phyloP scores from a whole-genome alignment of 2,329 filamentous ascomycete species.

The Talaromyces sp. region DNA sequence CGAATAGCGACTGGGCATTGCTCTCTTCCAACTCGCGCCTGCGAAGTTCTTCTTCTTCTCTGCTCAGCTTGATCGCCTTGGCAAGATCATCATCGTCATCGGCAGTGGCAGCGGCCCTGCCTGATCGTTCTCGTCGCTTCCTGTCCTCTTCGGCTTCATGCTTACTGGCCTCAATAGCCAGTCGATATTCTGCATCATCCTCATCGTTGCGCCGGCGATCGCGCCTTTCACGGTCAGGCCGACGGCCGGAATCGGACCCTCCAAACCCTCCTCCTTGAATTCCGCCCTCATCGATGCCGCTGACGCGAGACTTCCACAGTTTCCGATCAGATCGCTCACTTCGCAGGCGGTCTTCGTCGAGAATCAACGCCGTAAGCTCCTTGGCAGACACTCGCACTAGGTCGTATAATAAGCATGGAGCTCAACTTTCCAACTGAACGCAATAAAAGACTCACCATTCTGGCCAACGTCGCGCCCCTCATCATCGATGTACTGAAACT shows the following conservation, averaged over 20 bases:
- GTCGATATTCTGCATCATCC: conserved; percentile 82
- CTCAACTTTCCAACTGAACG: neutral
- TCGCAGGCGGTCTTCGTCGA: conserved; percentile 89
- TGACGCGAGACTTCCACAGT: conserved; percentile 94
- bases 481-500: conserved; percentile 95
- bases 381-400: conserved; percentile 92
- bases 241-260: conserved; percentile 27
- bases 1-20: conserved; percentile 84
- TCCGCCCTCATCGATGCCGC: conserved; percentile 76
- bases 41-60: conserved; percentile 82
- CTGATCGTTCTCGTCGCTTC: conserved; percentile 60
- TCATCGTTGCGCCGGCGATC: conserved; percentile 60
- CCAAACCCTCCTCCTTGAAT: conserved; percentile 41
- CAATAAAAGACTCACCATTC: conserved; percentile 64
- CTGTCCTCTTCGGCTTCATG: conserved; percentile 88
- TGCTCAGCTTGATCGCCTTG: conserved; percentile 91
- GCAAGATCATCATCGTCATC: conserved; percentile 88
- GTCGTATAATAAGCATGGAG: neutral
- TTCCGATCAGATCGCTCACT: conserved; percentile 87
- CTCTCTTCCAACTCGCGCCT: conserved; percentile 80
- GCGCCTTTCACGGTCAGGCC: conserved; percentile 40
- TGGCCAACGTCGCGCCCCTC: conserved; percentile 93
- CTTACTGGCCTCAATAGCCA: conserved; percentile 94
- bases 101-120: conserved; percentile 39
- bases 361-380: conserved; percentile 83